Evolutionary conservation across 75 land plant genomes (phyloP).

Genomic region (Sequoiadendron giganteum): DNA sequence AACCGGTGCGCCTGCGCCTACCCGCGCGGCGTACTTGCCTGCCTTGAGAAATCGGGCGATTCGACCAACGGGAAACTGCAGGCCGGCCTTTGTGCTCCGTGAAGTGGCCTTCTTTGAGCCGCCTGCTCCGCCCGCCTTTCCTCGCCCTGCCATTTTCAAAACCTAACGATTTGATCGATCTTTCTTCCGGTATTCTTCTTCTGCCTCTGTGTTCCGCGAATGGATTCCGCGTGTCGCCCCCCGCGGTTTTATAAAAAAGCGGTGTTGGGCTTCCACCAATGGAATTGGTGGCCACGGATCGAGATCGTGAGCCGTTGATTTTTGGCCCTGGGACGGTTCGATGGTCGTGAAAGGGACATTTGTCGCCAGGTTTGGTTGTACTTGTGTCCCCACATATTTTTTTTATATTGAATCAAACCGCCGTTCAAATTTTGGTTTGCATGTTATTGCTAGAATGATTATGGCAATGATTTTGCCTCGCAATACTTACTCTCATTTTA

Average conservation of each 20-base stretch:
- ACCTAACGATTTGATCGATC: not conserved
- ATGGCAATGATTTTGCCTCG: no score
- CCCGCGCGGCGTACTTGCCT: slow-evolving; percentile 45
- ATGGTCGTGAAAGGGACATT: not conserved
- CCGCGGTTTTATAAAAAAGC: not conserved
- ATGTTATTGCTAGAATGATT: no score
- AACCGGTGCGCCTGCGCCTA: slow-evolving; percentile 47
- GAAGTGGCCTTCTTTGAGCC: slow-evolving; percentile 35
- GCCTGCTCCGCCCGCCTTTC: slow-evolving; percentile 25
- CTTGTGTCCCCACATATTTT: not conserved
- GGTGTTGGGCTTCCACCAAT: slow-evolving; percentile 12
- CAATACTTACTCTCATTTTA: no score
- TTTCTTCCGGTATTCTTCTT: no score
- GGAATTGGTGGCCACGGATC: slow-evolving; percentile 18
- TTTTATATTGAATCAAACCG: no score
- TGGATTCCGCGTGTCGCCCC: not conserved
- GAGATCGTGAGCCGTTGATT: slow-evolving; percentile 15
- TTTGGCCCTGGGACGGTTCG: not conserved
- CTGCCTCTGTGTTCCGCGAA: not conserved
- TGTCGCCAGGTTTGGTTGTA: not conserved
- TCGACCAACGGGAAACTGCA: slow-evolving; percentile 47
- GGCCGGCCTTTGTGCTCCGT: slow-evolving; percentile 39
- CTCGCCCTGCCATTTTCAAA: slow-evolving; percentile 26
- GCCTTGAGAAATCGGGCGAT: slow-evolving; percentile 42
- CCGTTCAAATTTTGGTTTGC: no score